Evolutionary conservation across 768 basidiomycete species (phyloP).

Genomic region (Pulveroboletus sp.): DNA sequence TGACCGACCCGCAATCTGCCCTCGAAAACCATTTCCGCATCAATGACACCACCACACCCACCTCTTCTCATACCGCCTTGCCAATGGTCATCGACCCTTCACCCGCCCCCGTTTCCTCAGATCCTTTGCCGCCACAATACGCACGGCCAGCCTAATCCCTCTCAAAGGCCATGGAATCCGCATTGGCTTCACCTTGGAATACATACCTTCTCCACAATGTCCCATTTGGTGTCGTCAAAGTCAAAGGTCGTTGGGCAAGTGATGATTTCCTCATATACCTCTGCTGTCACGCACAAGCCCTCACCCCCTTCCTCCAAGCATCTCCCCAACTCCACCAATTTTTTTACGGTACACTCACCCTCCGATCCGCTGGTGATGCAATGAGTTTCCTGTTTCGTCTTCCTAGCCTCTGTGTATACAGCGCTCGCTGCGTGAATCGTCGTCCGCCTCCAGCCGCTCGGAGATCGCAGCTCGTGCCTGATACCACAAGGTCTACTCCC

Average conservation of each 20-base stretch:
- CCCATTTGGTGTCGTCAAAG: accelerated
- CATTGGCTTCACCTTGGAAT: accelerated
- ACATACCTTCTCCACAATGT: not conserved
- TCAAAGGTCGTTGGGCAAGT: not conserved
- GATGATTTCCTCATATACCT: not conserved
- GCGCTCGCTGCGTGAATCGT: too few species aligned
- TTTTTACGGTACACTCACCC: too few species aligned
- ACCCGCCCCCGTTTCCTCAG: not conserved
- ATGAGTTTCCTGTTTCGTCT: too few species aligned
- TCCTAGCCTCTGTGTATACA: too few species aligned
- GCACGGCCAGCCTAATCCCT: not conserved
- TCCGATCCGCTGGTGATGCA: too few species aligned
- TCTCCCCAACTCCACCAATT: too few species aligned
- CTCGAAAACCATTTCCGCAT: not conserved
- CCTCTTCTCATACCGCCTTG: not conserved
- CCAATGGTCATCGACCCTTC: not conserved
- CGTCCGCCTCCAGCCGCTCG: too few species aligned
- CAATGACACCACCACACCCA: not conserved
- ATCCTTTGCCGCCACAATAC: not conserved
- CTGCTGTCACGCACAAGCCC: not conserved
- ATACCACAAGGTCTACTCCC: too few species aligned
- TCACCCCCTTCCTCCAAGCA: not conserved
- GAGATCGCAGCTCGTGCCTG: too few species aligned
- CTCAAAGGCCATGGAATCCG: not conserved
- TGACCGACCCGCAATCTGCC: not conserved